Base-by-base conservation (phyloP, 23 red algal species). In the Gracilaria gracilis region DNA sequence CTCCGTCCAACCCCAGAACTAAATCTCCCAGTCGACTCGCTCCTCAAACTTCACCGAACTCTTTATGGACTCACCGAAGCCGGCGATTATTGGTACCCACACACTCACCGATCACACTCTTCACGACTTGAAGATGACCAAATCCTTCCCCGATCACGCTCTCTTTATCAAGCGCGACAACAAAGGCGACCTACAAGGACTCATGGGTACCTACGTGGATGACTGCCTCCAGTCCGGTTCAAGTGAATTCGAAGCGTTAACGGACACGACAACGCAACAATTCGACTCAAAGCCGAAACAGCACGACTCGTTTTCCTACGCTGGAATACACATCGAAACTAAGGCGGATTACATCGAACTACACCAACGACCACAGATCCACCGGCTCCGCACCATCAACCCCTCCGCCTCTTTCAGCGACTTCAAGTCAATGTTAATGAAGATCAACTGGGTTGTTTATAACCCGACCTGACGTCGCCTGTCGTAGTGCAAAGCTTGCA, bases 381-480 rank as follows among this genome's bases (percentile, higher is more conserved):
- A 13, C 0, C 42, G 46, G 33, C 72, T 77, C 12, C 9, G 46
- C 78, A 21, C 47, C 23, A 23, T 0, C 0, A 61, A 47, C 57
- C 13, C 6, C 20, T 31, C 50, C n/a, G n/a, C n/a, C n/a, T n/a
- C n/a, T n/a, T n/a, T n/a, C n/a, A n/a, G n/a, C n/a, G n/a, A n/a
- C 15, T 82, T 82, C 33, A 53, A 58, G 47, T 82, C 78, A 0
- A 21, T 21, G 7, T 12, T 24, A 0, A 35, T 37, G 36, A 7
- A 59, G 33, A 13, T 57, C 25, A 55, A 48, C 9, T 61, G 78
- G 78, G 12, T 82, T 3, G 31, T 82, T 21, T 49, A 82, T 33
- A n/a, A 61, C 53, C 11, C 36, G 78, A 0, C 78, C 78, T 27
- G 42, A 57, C 29, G 13, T 82, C 2, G 78, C 78, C 39, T 82